phyloP scores from a whole-genome alignment of 371 early-diverging fungal species.

The Apophysomyces variabilis region DNA sequence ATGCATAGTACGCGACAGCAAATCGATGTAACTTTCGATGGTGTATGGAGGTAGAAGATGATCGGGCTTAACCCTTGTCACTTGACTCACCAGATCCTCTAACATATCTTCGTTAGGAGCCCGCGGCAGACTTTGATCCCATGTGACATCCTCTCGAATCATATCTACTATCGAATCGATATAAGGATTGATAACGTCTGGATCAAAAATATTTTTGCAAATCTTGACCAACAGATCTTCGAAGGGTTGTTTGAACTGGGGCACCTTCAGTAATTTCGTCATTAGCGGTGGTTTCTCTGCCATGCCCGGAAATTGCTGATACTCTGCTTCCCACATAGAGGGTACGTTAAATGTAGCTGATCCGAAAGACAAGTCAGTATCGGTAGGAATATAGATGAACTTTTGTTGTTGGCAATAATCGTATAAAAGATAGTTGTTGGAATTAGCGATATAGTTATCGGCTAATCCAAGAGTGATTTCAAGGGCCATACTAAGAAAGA shows the following conservation, averaged over 20 bases:
- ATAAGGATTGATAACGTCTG: conserved; percentile 18
- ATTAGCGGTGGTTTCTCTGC: conserved; percentile 18
- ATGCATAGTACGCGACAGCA: background rate
- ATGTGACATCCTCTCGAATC: conserved; percentile 42
- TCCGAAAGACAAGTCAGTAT: conserved; percentile 40
- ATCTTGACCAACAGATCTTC: conserved; percentile 28
- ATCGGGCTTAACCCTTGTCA: background rate
- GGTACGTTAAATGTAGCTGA: conserved; percentile 18
- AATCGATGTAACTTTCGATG: background rate
- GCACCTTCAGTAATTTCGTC: conserved; percentile 10
- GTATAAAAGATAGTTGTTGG: conserved; percentile 34
- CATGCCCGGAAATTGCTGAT: conserved; percentile 29
- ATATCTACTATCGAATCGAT: conserved; percentile 31
- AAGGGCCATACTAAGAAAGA: conserved; percentile 30
- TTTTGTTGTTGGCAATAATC: conserved; percentile 22
- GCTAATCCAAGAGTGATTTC: conserved; percentile 40
- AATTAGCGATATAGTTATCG: conserved; percentile 41
- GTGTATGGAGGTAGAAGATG: background rate
- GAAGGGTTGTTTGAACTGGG: conserved; percentile 27
- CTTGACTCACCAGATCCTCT: background rate
- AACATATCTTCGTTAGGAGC: conserved; percentile 5
- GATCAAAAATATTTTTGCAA: conserved; percentile 25
- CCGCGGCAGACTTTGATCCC: conserved; percentile 35
- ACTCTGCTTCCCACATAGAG: conserved; percentile 33
- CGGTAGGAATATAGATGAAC: conserved; percentile 37